Percentiles rank a stretch among this genome's conserved stretches.
Evolutionary conservation across 257 asterid genomes (phyloP).

Genomic region (Misopates orontium): DNA sequence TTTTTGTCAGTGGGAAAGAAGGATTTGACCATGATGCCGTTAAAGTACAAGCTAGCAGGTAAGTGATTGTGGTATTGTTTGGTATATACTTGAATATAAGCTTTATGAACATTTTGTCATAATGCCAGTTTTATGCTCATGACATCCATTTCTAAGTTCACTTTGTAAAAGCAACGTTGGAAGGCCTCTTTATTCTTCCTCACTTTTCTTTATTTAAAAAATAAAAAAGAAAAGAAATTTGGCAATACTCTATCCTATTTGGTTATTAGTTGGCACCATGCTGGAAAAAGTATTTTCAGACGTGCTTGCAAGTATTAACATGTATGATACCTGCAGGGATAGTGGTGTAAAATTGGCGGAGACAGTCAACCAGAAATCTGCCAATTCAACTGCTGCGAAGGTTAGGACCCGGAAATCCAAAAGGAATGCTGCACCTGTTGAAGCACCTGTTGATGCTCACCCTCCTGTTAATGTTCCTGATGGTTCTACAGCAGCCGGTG

Average conservation of each 20-base stretch:
- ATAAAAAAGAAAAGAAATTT: neutral
- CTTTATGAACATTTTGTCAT: constrained; percentile 18
- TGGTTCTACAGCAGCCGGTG: constrained; percentile 34
- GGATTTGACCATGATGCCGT: constrained; percentile 66
- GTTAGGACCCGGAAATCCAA: constrained; percentile 23
- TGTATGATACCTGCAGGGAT: constrained; percentile 51
- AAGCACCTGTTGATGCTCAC: constrained; percentile 26
- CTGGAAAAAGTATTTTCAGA: constrained; percentile 22
- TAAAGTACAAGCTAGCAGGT: constrained; percentile 53
- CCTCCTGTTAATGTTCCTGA: constrained; percentile 32
- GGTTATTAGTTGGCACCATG: constrained; percentile 17
- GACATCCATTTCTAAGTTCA: constrained; percentile 4
- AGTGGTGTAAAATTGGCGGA: constrained; percentile 61
- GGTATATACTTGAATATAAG: constrained; percentile 17
- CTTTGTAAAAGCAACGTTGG: constrained; percentile 3
- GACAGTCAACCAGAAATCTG: constrained; percentile 48
- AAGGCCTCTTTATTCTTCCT: constrained; percentile 3
- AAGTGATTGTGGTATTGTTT: constrained; percentile 22
- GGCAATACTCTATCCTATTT: neutral
- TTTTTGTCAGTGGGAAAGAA: constrained; percentile 64
- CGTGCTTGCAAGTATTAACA: constrained; percentile 25
- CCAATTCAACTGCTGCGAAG: constrained; percentile 37
- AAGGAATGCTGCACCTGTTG: constrained; percentile 31
- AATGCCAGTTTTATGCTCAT: constrained; percentile 17
- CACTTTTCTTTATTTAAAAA: no score